Base-by-base conservation (phyloP, 352 stramenopile species). In the Thalassiosira livingstoniorum region DNA sequence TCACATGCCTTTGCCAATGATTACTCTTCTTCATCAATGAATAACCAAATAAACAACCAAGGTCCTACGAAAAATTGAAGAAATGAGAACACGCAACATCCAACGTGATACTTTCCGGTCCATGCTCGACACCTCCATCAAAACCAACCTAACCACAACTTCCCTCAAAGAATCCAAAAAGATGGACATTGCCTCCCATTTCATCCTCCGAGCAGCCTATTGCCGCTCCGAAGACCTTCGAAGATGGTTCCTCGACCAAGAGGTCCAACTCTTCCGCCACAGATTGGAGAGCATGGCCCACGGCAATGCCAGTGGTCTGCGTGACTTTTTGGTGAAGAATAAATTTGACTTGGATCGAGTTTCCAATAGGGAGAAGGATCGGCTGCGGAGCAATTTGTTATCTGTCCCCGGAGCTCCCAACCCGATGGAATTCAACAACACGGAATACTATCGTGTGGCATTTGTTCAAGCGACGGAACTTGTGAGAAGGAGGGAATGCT, bases 131-230 rank as follows among this genome's bases (percentile, higher is more conserved):
- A 15, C 78, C 78, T 62, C 85, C 68, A 73, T 87, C 34, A 88
- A 89, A 69, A 60, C 37, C 69, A 73, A 86, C 34, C 78, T 80
- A 15, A 73, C 60, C 34, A 61, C 47, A 43, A 72, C 58, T n/a
- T 23, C 15, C 10, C 10, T 53, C 37, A 57, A 64, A 76, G 91
- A 74, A 86, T 87, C 78, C 86, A 94, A 98, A 85, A 93, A 96
- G 71, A 87, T 98, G 11, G 90, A 94, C 60, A 58, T 77, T 18
- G 84, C 85, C 21, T 99, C 97, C 39, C 98, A 99, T 84, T 99
- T 99, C 85, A 98, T 99, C 57, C 83, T 99, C 69, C 94, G 97
- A 32, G 96, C 99, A 75, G 97, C 97, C 4, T 99, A 99, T 88
- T 99, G 97, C 83, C 96, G 98, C 68, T 98, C 95, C 2, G 98